A percentile compares a stretch with the other conserved stretches of the same genome.
Conservation (phyloP, 176 grass and related monocot species). For the Paspalum vaginatum region DNA sequence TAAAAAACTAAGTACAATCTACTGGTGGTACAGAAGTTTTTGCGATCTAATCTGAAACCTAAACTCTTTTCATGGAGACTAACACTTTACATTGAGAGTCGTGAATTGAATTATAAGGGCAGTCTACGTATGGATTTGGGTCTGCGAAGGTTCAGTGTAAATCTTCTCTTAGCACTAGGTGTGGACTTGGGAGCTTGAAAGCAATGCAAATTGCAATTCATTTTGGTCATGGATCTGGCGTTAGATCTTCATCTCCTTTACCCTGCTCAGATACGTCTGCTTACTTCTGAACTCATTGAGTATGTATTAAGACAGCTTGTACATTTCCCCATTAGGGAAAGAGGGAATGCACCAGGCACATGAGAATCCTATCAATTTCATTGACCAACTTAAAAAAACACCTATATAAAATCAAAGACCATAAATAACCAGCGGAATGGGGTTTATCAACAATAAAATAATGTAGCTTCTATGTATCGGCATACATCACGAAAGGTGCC, state of each 20-base stretch:
- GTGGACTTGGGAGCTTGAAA: constrained; percentile 28
- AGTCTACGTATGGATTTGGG: constrained; percentile 31
- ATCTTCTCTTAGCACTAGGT: constrained; percentile 31
- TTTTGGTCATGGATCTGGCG: constrained; percentile 37
- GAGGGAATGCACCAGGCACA: constrained; percentile 64
- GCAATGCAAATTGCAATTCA: constrained; percentile 31
- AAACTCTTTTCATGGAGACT: not conserved
- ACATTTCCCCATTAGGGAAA: constrained; percentile 57
- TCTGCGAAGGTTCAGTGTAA: not conserved
- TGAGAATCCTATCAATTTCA: constrained; percentile 50
- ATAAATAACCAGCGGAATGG: constrained; percentile 13
- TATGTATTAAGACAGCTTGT: constrained; percentile 31
- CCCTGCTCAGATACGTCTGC: not conserved
- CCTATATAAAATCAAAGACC: constrained; percentile 51
- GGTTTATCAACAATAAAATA: constrained; percentile 43
- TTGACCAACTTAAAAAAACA: constrained; percentile 63
- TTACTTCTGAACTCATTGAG: constrained; percentile 32
- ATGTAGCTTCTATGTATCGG: constrained; percentile 21
- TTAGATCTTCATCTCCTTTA: constrained; percentile 31
- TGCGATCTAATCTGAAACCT: not conserved
- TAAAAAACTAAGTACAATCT: not conserved
- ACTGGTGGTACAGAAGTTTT: not conserved
- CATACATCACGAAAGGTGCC: constrained; percentile 25
- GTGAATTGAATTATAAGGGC: constrained; percentile 8
- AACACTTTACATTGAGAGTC: not conserved